These are phyloP conservation scores for Stagonosporopsis cucurbitacearum DNA, from an alignment of 2,329 filamentous ascomycete species.

Conservation along the genomic window DNA sequence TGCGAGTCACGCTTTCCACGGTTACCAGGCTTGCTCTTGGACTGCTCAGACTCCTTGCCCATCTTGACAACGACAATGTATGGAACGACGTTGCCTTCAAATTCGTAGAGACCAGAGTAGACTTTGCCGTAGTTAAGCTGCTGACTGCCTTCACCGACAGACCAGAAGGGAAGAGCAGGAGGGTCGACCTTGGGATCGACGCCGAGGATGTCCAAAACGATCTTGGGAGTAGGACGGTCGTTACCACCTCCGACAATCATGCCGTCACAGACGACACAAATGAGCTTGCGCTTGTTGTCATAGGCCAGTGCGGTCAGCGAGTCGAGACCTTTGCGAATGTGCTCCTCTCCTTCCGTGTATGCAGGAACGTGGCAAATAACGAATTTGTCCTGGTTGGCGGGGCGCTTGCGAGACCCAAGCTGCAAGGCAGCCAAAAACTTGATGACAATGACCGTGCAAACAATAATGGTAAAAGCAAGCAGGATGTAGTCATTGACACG, in stretches of 20 bases:
- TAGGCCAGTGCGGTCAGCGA: constrained; percentile 94
- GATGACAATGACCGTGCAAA: constrained; percentile 78
- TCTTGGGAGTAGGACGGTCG: constrained; percentile 95
- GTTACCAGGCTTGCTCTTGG: constrained; percentile 91
- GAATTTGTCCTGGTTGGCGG: constrained; percentile 94
- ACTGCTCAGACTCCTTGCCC: constrained; percentile 93
- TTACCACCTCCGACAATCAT: constrained; percentile 97
- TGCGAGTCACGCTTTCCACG: too few relatives aligned
- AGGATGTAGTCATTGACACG: constrained; percentile 91
- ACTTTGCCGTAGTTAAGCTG: constrained; percentile 99
- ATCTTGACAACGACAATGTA: constrained; percentile 97
- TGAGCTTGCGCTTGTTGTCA: constrained; percentile 97
- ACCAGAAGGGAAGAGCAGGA: constrained; percentile 91
- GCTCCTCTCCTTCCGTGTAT: constrained; percentile 97
- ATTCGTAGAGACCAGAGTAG: constrained; percentile 97
- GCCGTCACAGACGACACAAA: constrained; percentile 95
- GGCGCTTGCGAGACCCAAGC: constrained; percentile 88
- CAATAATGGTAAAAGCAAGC: constrained; percentile 82
- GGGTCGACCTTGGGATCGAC: constrained; percentile 97
- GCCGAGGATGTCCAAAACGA: constrained; percentile 94
- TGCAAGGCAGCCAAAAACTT: constrained; percentile 95
- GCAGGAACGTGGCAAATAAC: constrained; percentile 98
- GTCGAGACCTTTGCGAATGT: constrained; percentile 88
- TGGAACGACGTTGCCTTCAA: constrained; percentile 94
- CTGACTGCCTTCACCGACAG: constrained; percentile 84